A percentile compares a stretch with the other conserved stretches of the same genome.
Conservation (phyloP, 2,329 filamentous ascomycete species). For the Exophiala alcalophila region DNA sequence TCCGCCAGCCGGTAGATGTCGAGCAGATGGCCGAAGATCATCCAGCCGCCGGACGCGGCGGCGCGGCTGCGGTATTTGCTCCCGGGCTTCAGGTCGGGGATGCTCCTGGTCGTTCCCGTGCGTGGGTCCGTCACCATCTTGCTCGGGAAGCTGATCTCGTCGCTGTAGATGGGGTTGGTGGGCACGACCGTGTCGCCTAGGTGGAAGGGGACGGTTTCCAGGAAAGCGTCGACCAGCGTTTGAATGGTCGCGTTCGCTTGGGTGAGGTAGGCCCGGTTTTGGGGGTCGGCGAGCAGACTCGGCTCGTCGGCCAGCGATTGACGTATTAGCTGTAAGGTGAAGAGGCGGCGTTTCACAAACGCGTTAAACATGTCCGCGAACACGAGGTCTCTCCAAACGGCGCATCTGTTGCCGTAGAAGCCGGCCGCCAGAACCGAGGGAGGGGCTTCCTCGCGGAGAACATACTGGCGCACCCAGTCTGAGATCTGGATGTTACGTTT, state of each 20-base stretch:
- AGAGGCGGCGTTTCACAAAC: conserved; percentile 20
- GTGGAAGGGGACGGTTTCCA: conserved; percentile 27
- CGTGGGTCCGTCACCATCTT: conserved; percentile 9
- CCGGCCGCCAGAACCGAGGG: conserved; percentile 25
- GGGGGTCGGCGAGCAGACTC: conserved; percentile 1
- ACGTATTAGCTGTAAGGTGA: conserved; percentile 27
- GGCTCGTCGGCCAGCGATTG: conserved; percentile 22
- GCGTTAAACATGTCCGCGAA: conserved; percentile 19
- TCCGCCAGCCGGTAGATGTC: conserved; percentile 27
- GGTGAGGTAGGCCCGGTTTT: conserved; percentile 8
- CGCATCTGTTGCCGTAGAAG: conserved; percentile 27
- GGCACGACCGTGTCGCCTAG: conserved; percentile 26
- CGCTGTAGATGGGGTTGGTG: conserved; percentile 23
- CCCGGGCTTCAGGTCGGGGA: conserved; percentile 11
- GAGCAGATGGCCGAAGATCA: conserved; percentile 25
- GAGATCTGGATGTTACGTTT: conserved; percentile 15
- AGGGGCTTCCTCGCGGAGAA: conserved; percentile 23
- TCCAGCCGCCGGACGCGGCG: conserved; percentile 28
- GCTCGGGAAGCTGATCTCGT: conserved; percentile 22
- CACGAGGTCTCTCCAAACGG: conserved; percentile 25
- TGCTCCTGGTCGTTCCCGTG: conserved; percentile 10
- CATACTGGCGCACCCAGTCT: conserved; percentile 22
- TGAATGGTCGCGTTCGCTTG: conserved; percentile 26
- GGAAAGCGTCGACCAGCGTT: conserved; percentile 24
- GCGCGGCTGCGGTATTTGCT: conserved; percentile 16